Percentiles rank a stretch among this genome's conserved stretches.
Conservation (phyloP, 2,329 filamentous ascomycete species). For the Sarocladium brachiariae region DNA sequence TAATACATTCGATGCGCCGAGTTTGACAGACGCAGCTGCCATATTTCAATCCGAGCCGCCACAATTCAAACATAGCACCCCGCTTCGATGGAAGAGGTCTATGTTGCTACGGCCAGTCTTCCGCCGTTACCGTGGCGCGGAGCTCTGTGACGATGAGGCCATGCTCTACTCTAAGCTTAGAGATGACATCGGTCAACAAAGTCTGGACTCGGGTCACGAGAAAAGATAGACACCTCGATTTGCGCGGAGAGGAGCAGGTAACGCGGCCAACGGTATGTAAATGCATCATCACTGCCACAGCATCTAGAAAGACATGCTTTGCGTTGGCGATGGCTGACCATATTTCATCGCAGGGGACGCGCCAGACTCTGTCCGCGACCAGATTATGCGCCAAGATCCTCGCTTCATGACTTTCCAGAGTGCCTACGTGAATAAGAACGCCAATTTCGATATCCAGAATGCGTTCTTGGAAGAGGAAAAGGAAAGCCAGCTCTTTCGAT, state of each 20-base stretch:
- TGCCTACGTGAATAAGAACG: constrained; percentile 22
- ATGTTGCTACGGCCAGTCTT: constrained; percentile 18
- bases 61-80: constrained; percentile 13
- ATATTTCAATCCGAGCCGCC: not conserved
- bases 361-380: constrained; percentile 19
- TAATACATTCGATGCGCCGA: constrained; percentile 18
- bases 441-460: constrained; percentile 23
- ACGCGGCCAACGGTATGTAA: constrained; percentile 17
- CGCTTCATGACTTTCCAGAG: constrained; percentile 20
- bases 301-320: not conserved
- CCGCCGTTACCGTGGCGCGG: constrained; percentile 9
- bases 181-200: constrained; percentile 18
- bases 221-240: constrained; percentile 10
- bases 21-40: constrained; percentile 14
- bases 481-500: constrained; percentile 16
- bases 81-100: constrained; percentile 17
- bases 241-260: constrained; percentile 16
- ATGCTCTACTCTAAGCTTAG: constrained; percentile 18
- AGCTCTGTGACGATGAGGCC: constrained; percentile 12
- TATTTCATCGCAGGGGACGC: constrained; percentile 15
- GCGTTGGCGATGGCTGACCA: constrained; percentile 8
- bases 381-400: constrained; percentile 24
- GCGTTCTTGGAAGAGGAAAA: constrained; percentile 19
- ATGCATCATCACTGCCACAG: not conserved
- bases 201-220: constrained; percentile 15